A percentile compares a stretch with the other conserved stretches of the same genome.
phyloP scores from a whole-genome alignment of 2,329 filamentous ascomycete species.

The Huntiella bhutanensis region DNA sequence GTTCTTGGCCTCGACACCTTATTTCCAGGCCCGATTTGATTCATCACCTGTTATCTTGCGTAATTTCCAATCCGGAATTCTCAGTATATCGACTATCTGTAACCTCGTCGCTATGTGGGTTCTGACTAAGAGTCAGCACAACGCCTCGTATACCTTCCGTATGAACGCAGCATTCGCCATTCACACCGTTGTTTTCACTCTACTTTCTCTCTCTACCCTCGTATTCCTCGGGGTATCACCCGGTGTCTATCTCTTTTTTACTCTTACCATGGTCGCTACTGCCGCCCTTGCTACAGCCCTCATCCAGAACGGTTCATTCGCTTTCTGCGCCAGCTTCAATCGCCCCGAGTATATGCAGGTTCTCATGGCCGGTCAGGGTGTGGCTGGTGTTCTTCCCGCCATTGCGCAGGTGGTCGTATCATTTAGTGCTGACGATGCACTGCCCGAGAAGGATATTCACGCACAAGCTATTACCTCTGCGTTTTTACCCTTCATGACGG shows the following conservation, averaged over 20 bases:
- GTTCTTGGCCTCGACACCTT: slow-evolving; percentile 88
- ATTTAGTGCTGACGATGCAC: slow-evolving; percentile 25
- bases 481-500: slow-evolving; percentile 80
- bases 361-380: slow-evolving; percentile 85
- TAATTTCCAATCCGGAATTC: slow-evolving; percentile 79
- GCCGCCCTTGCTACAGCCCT: slow-evolving; percentile 66
- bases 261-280: slow-evolving; percentile 64
- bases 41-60: slow-evolving; percentile 49
- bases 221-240: slow-evolving; percentile 44
- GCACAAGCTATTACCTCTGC: slow-evolving; percentile 42
- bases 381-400: slow-evolving; percentile 78
- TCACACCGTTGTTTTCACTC: slow-evolving; percentile 55
- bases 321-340: slow-evolving; percentile 73
- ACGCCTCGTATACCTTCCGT: slow-evolving; percentile 72
- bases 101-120: slow-evolving; percentile 61
- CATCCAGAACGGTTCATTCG: slow-evolving; percentile 86
- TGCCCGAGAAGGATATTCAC: slow-evolving; percentile 15
- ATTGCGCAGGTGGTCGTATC: slow-evolving; percentile 75
- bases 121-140: slow-evolving; percentile 60
- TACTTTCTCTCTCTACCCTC: slow-evolving; percentile 65
- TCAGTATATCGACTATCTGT: slow-evolving; percentile 68
- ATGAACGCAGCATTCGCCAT: slow-evolving; percentile 61
- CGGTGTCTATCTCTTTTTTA: slow-evolving; percentile 55
- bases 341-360: slow-evolving; percentile 81
- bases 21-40: slow-evolving; percentile 71